Conservation (phyloP, 2,329 filamentous ascomycete species). For the Taxawa tesnikishii region DNA sequence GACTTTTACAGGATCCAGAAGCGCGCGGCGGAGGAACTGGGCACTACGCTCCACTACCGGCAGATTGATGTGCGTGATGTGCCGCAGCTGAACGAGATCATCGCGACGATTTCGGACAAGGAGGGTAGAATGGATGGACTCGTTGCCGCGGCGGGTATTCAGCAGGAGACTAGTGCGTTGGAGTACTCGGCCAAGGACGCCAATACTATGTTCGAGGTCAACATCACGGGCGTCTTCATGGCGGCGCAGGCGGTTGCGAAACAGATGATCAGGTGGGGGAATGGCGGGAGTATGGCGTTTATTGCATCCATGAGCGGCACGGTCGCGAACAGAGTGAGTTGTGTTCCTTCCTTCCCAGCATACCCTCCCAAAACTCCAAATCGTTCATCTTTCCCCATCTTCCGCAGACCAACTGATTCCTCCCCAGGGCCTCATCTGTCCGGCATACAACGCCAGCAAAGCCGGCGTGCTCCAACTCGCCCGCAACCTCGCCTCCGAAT, state of each 20-base stretch:
- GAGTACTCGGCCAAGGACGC: conserved; percentile 58
- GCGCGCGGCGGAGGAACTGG: conserved; percentile 50
- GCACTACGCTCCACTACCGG: conserved; percentile 57
- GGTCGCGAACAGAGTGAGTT: conserved; percentile 49
- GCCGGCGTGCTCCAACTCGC: conserved; percentile 60
- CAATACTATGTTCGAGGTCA: conserved; percentile 51
- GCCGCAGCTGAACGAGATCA: conserved; percentile 50
- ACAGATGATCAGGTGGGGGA: conserved; percentile 49
- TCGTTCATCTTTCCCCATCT: background rate
- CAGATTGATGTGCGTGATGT: conserved; percentile 71
- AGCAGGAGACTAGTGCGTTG: conserved; percentile 72
- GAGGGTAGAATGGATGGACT: conserved; percentile 69
- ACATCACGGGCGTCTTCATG: conserved; percentile 51
- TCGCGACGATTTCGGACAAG: conserved; percentile 55
- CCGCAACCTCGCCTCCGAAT: conserved; percentile 60
- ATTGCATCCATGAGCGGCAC: conserved; percentile 53
- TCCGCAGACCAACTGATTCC: conserved; percentile 7
- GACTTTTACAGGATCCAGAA: conserved; percentile 55
- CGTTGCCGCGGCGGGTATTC: conserved; percentile 62
- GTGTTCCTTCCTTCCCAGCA: background rate
- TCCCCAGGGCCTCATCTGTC: conserved; percentile 49
- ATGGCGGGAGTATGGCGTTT: conserved; percentile 48
- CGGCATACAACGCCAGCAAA: conserved; percentile 66
- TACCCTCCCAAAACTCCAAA: background rate
- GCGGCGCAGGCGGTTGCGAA: conserved; percentile 50